A percentile compares a stretch with the other conserved stretches of the same genome.
Evolutionary conservation across 1,284 basidiomycete species (phyloP).

Genomic region (Athelia psychrophila): DNA sequence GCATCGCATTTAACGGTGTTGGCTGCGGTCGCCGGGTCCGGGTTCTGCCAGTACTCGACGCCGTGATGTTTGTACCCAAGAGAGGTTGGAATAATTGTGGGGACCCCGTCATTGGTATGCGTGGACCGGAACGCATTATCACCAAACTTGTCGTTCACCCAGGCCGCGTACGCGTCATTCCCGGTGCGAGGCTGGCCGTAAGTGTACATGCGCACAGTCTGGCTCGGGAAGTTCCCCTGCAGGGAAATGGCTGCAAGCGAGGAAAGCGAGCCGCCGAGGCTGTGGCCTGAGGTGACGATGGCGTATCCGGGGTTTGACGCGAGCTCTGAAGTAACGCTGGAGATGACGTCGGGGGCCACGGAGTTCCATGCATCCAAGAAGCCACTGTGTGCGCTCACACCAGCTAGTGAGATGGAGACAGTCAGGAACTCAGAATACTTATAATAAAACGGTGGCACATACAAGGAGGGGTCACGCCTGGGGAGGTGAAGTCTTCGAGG

Average conservation of each 20-base stretch:
- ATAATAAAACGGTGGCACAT: background rate
- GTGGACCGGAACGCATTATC: slow-evolving; percentile 28
- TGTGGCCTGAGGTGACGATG: slow-evolving; percentile 45
- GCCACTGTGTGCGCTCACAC: slow-evolving; percentile 38
- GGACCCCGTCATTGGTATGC: slow-evolving; percentile 32
- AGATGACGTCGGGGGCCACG: slow-evolving; percentile 27
- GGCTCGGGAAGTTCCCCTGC: slow-evolving; percentile 35
- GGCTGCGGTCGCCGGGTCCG: slow-evolving; percentile 29
- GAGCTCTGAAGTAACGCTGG: slow-evolving; percentile 21
- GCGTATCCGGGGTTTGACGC: slow-evolving; percentile 29
- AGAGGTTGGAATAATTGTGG: slow-evolving; percentile 38
- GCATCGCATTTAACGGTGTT: slow-evolving; percentile 33
- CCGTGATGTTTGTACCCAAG: slow-evolving; percentile 45
- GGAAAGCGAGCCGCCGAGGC: slow-evolving; percentile 45
- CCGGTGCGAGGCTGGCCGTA: slow-evolving; percentile 47
- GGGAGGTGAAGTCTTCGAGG: slow-evolving; percentile 32
- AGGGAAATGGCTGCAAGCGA: slow-evolving; percentile 40
- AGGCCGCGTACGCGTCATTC: slow-evolving; percentile 41
- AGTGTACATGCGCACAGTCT: slow-evolving; percentile 37
- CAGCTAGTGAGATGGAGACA: slow-evolving; percentile 22
- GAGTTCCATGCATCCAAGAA: slow-evolving; percentile 48
- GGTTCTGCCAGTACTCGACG: slow-evolving; percentile 40
- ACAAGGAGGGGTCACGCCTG: slow-evolving; percentile 34
- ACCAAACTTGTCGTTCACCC: slow-evolving; percentile 37
- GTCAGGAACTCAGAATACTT: background rate